These are phyloP conservation scores for Hamigera avellanea DNA, from an alignment of 495 filamentous ascomycete genomes.

Conservation along the genomic window DNA sequence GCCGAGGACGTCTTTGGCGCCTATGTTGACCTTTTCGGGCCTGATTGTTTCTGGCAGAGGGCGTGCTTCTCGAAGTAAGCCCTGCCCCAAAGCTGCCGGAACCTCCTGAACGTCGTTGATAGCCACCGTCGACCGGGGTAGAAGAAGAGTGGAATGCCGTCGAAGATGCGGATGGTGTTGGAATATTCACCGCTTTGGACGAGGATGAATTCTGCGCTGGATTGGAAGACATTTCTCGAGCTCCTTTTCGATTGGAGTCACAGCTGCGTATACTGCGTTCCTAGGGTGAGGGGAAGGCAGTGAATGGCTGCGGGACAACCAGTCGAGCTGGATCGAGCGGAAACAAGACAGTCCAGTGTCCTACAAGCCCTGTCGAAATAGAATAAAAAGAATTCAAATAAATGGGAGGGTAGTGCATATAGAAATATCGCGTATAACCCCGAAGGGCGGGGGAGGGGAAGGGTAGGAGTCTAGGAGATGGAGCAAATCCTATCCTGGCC, in stretches of 20 bases:
- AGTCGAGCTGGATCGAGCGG: background rate
- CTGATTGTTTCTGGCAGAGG: constrained; percentile 60
- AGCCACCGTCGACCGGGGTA: constrained; percentile 33
- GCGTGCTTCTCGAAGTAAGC: constrained; percentile 39
- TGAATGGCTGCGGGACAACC: background rate
- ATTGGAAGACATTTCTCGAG: constrained; percentile 39
- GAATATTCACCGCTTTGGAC: constrained; percentile 34
- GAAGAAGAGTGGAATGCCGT: constrained; percentile 26
- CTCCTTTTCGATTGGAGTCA: background rate
- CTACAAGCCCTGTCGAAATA: background rate
- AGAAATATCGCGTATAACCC: background rate
- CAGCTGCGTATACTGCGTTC: background rate
- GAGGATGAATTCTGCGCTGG: constrained; percentile 25
- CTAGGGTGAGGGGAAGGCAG: too few species aligned
- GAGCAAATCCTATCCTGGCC: too few species aligned
- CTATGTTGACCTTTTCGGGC: constrained; percentile 63
- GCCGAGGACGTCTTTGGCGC: constrained; percentile 39
- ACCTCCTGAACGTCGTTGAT: constrained; percentile 49
- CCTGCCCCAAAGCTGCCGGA: constrained; percentile 54
- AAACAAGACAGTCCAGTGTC: too few species aligned
- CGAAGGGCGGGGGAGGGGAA: constrained; percentile 1
- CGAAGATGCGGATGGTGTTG: constrained; percentile 25
- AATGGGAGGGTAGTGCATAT: background rate
- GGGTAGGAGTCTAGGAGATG: background rate
- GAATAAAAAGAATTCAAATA: background rate